Percentiles rank a stretch among this genome's conserved stretches.
These are phyloP conservation scores for Chaetoceros muelleri DNA, from an alignment of 108 stramenopile species.

Conservation along the genomic window DNA sequence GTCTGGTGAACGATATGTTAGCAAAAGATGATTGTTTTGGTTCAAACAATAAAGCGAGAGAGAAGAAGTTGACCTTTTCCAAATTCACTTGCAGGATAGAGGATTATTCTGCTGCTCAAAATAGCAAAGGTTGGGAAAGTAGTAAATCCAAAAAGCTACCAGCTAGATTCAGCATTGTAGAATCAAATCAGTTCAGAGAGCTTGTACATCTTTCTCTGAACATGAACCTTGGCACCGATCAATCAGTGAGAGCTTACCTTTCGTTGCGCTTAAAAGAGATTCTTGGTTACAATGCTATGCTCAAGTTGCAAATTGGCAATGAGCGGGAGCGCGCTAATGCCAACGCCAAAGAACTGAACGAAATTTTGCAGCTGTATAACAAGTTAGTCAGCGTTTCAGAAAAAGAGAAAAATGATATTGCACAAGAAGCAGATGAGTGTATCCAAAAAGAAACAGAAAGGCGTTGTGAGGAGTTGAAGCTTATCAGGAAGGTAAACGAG, in stretches of 20 bases:
- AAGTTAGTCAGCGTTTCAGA: constrained; percentile 20
- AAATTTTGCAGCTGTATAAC: constrained; percentile 11
- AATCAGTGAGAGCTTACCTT: constrained; percentile 27
- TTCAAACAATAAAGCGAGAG: no score
- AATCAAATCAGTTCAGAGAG: constrained; percentile 40
- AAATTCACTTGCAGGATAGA: constrained; percentile 33
- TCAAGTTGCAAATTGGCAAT: constrained; percentile 6
- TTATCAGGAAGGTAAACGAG: constrained; percentile 21
- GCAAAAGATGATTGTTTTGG: no score
- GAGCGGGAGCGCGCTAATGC: constrained; percentile 16
- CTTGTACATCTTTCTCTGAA: constrained; percentile 30
- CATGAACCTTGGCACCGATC: constrained; percentile 27
- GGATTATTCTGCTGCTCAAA: constrained; percentile 5
- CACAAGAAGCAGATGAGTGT: constrained; percentile 17
- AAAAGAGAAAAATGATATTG: constrained; percentile 20
- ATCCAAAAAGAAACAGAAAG: constrained; percentile 14
- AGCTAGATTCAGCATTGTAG: constrained; percentile 35
- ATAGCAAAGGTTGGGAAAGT: constrained; percentile 14
- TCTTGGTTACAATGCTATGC: constrained; percentile 13
- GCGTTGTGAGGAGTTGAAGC: constrained; percentile 17
- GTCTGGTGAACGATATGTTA: no score
- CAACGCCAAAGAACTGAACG: constrained; percentile 19
- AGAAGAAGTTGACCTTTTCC: constrained; percentile 4
- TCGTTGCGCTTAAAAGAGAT: constrained; percentile 27
- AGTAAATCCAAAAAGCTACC: constrained; percentile 7